Evolutionary conservation across 2,329 filamentous ascomycete species (phyloP).

Genomic region (Westerdykella aurantiaca): DNA sequence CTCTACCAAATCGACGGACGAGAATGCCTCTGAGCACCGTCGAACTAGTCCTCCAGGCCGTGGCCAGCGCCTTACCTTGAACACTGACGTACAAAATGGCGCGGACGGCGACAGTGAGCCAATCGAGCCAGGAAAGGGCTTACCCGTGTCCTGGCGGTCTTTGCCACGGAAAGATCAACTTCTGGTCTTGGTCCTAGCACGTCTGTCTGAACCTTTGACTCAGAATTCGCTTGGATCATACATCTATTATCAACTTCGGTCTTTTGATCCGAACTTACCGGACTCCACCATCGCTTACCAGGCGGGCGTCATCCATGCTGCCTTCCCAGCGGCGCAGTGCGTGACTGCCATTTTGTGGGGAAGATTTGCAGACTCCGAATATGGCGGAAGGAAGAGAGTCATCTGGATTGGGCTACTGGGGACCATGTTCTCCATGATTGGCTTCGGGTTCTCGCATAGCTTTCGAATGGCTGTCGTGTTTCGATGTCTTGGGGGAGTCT

Average conservation of each 20-base stretch:
- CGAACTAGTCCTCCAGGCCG: no score
- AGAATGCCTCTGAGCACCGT: no score
- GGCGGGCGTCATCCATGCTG: conserved; percentile 69
- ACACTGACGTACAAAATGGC: conserved; percentile 17
- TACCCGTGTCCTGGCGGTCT: conserved; percentile 61
- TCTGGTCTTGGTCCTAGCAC: conserved; percentile 68
- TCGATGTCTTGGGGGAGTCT: conserved; percentile 58
- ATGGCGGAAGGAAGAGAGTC: conserved; percentile 66
- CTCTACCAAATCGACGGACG: no score
- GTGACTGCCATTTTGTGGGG: conserved; percentile 81
- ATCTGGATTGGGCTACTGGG: conserved; percentile 71
- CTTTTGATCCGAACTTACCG: conserved; percentile 57
- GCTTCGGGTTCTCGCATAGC: conserved; percentile 62
- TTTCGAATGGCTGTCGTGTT: conserved; percentile 61
- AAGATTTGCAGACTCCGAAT: conserved; percentile 57
- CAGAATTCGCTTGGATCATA: conserved; percentile 63
- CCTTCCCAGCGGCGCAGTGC: conserved; percentile 78
- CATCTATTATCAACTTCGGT: conserved; percentile 84
- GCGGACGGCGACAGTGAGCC: conserved; percentile 20
- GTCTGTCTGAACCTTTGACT: conserved; percentile 75
- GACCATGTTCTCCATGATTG: conserved; percentile 59
- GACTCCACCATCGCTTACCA: conserved; percentile 66
- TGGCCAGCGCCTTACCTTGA: conserved; percentile 12
- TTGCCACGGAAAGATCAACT: conserved; percentile 74
- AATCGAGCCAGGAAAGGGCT: conserved; percentile 31